Percentiles rank a stretch among this genome's conserved stretches.
phyloP scores from a whole-genome alignment of 768 basidiomycete genomes.

The Pisolithus albus region DNA sequence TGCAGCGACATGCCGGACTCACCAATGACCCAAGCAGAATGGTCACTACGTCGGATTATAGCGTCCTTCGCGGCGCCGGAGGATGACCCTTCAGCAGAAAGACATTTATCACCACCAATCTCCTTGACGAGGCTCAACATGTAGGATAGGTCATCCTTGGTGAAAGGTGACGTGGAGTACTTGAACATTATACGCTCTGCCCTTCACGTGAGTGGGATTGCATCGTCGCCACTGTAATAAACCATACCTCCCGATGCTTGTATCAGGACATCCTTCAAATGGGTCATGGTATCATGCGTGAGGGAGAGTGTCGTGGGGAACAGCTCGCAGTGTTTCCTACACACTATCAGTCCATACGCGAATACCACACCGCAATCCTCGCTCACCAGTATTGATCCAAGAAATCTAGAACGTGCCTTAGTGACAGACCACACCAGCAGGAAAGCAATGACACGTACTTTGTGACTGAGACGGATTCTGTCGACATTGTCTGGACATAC shows the following conservation, averaged over 20 bases:
- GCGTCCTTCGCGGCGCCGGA: constrained; percentile 7
- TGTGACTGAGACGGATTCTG: constrained; percentile 8
- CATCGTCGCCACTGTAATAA: neutral
- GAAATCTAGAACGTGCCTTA: constrained; percentile 16
- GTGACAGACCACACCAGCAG: neutral
- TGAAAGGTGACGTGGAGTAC: constrained; percentile 28
- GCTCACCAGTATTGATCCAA: constrained; percentile 26
- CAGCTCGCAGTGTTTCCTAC: constrained; percentile 26
- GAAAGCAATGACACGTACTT: constrained; percentile 14
- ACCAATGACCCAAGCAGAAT: constrained; percentile 25
- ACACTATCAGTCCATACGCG: neutral
- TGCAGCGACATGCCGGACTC: neutral
- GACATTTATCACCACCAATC: constrained; percentile 13
- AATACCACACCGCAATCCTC: too few relatives aligned
- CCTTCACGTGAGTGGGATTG: neutral
- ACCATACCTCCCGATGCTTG: constrained; percentile 25
- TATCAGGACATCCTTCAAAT: constrained; percentile 18
- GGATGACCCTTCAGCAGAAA: neutral
- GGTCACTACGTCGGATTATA: constrained; percentile 3
- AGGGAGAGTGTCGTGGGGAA: constrained; percentile 21
- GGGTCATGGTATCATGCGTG: constrained; percentile 11
- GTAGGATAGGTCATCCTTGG: constrained; percentile 14
- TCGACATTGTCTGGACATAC: constrained; percentile 17
- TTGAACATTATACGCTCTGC: constrained; percentile 24
- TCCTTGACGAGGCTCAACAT: constrained; percentile 26